These are phyloP conservation scores for Lonicera japonica DNA, from an alignment of 129 eudicot genomes.

Conservation along the genomic window DNA sequence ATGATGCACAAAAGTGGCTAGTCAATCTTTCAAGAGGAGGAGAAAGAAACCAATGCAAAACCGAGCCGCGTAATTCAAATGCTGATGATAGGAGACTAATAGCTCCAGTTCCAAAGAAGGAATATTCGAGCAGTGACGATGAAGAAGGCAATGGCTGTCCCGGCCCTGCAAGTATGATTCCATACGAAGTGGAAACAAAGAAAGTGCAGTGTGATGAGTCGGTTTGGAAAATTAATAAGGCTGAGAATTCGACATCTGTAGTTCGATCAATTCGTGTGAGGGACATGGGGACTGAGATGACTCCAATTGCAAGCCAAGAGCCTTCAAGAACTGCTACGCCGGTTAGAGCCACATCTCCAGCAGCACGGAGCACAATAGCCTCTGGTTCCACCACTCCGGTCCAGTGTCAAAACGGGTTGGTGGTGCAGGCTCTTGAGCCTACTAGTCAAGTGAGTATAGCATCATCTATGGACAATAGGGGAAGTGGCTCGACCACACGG, in stretches of 20 bases:
- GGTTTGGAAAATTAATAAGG: conserved; percentile 43
- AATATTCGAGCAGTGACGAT: conserved; percentile 44
- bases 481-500: conserved; percentile 23
- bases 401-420: conserved; percentile 38
- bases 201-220: conserved; percentile 63
- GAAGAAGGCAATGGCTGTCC: conserved; percentile 29
- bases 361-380: conserved; percentile 54
- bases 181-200: conserved; percentile 51
- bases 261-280: conserved; percentile 76
- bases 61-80: conserved; percentile 67
- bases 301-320: conserved; percentile 89
- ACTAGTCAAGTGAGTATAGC: conserved; percentile 8
- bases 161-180: conserved; percentile 11
- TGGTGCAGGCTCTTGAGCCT: conserved; percentile 9
- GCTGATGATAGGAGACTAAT: conserved; percentile 82
- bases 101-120: conserved; percentile 49
- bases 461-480: conserved; percentile 32
- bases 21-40: conserved; percentile 79
- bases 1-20: conserved; percentile 93
- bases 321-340: conserved; percentile 93
- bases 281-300: conserved; percentile 99
- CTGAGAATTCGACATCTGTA: conserved; percentile 33
- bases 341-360: conserved; percentile 69
- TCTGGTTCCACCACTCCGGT: conserved; percentile 72
- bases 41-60: conserved; percentile 47